Conservation (phyloP, 1,284 basidiomycete genomes). For the Trichosporon sp. region DNA sequence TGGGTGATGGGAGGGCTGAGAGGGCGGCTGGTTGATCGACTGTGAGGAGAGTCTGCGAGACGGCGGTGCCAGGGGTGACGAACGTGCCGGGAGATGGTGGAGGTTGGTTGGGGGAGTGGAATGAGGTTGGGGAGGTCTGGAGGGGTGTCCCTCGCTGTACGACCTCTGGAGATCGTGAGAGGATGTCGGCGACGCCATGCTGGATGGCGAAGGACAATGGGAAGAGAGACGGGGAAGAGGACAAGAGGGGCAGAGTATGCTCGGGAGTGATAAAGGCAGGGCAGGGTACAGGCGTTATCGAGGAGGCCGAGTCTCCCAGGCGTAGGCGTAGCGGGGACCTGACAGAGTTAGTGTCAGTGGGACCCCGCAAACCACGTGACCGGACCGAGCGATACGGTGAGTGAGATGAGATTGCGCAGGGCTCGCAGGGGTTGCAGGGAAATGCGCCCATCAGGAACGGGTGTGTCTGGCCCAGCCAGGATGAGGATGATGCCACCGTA, state of each 20-base stretch:
- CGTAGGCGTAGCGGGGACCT: background rate
- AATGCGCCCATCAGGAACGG: too few species aligned
- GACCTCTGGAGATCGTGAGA: background rate
- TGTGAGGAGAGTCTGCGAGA: background rate
- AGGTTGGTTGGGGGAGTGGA: background rate
- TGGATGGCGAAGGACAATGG: background rate
- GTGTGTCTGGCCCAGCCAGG: too few species aligned
- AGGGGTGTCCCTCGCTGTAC: background rate
- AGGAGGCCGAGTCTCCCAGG: background rate
- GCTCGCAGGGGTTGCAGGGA: too few species aligned
- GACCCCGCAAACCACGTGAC: constrained; percentile 2
- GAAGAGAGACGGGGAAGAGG: background rate
- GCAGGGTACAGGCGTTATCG: background rate
- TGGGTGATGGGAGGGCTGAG: background rate
- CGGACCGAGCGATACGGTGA: background rate
- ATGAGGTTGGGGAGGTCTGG: background rate
- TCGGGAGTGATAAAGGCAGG: background rate
- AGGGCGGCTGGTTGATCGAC: background rate
- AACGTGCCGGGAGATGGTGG: constrained; percentile 11
- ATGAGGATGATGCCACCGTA: background rate
- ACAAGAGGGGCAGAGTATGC: background rate
- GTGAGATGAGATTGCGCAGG: background rate
- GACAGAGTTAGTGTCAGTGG: background rate
- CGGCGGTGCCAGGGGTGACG: constrained; percentile 7
- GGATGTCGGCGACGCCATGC: background rate